Percentiles rank a stretch among this genome's conserved stretches.
These are phyloP conservation scores for Fraxinus baroniana DNA, from an alignment of 305 asterid genomes.

Conservation along the genomic window DNA sequence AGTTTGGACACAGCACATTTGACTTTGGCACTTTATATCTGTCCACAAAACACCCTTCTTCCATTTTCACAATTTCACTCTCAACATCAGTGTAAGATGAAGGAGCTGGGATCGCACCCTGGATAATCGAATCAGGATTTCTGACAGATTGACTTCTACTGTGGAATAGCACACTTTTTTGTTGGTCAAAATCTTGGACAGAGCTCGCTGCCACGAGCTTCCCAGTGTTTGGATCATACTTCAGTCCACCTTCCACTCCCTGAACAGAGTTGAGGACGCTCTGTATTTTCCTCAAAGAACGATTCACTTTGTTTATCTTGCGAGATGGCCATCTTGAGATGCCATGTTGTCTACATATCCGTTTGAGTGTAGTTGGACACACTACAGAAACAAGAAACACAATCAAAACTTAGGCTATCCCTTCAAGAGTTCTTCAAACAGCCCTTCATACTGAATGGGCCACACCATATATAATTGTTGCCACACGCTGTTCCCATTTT, in stretches of 20 bases:
- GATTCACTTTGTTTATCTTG: conserved; percentile 85
- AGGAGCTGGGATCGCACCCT: conserved; percentile 26
- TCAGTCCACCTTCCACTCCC: conserved; percentile 76
- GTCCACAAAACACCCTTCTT: conserved; percentile 42
- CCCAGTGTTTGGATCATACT: conserved; percentile 59
- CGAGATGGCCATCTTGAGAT: conserved; percentile 97
- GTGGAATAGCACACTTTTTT: conserved; percentile 20
- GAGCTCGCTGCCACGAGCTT: conserved; percentile 54
- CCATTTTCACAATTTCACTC: conserved; percentile 51
- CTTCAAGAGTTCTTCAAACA: not conserved
- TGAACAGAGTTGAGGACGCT: conserved; percentile 83
- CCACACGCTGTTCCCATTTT: not conserved
- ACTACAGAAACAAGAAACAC: conserved; percentile 45
- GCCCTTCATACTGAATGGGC: not conserved
- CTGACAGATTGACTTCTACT: conserved; percentile 24
- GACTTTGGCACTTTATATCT: conserved; percentile 26
- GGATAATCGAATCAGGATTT: conserved; percentile 28
- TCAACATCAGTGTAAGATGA: conserved; percentile 35
- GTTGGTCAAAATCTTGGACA: conserved; percentile 41
- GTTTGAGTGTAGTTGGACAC: conserved; percentile 89
- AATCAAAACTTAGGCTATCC: not conserved
- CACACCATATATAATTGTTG: not conserved
- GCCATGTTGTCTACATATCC: conserved; percentile 91
- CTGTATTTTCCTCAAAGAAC: conserved; percentile 77
- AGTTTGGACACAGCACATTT: conserved; percentile 4